Base-by-base conservation (phyloP, 2,329 filamentous ascomycete genomes). In the Bipolaris gigantea region DNA sequence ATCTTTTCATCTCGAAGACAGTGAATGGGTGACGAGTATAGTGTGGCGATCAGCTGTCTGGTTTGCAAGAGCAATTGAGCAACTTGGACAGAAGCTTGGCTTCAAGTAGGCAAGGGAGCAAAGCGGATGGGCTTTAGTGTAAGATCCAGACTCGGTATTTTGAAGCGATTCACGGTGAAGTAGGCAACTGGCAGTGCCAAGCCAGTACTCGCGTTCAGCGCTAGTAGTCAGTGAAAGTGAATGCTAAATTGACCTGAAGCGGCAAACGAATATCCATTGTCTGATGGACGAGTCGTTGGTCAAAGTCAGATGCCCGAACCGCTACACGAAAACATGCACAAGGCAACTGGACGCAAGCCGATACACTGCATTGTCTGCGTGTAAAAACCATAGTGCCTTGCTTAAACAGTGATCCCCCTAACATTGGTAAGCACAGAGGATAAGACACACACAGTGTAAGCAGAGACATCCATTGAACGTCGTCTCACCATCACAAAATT, bases 1-100 rank as follows among this genome's bases (percentile, higher is more conserved):
- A 54, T 16, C 50, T 60, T 43, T 63, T 63, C 65, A 65, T 66
- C 4, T 10, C 57, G 40, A 8, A 25, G 8, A 44, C 23, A 18
- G 33, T 38, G 25, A 10, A 23, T 16, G 6, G 4, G 10, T 7
- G 10, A 23, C 33, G 19, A 13, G 13, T 32, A n/a, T 2, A 33
- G 27, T 30, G 4, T 2, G 1, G 18, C 21, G 16, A 25, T 9
- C 11, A 4, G 15, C 13, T 36, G 23, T 25, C 40, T 25, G 15
- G 25, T 23, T 10, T 10, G 40, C 18, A 38, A 43, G 10, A 23
- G 38, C 9, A 33, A 30, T 38, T 35, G 10, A 45, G 18, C 4
- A 13, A 11, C 18, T 21, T 18, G 30, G 30, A 18, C 3, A 9
- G 16, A 9, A 4, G n/a, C 34, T 16, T 36, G 18, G 34, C 34